Evolutionary conservation across 2,329 filamentous ascomycete genomes (phyloP), one percentile per base, ranked within the genome.

Genomic region (Diaporthe batatas): DNA sequence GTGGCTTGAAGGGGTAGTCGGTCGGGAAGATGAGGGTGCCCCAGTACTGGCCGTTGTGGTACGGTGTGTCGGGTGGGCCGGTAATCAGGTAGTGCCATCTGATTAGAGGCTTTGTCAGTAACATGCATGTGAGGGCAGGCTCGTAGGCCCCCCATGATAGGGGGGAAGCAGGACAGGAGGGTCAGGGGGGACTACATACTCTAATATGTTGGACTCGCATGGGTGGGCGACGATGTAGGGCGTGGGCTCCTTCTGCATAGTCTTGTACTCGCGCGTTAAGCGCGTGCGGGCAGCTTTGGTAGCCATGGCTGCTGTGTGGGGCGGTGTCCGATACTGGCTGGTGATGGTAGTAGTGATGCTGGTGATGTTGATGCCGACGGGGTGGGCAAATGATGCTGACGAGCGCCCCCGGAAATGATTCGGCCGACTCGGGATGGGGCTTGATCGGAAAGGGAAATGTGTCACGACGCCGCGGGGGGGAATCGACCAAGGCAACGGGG

Each of bases 11-110:
- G 34, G 96, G 96, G 82, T 99, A 99, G 86, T 98, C 95, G 11
- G 95, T 90, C 21, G 96, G 96, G 83, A 99, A 99, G 76, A 97
- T 92, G 67, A 99, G 88, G 1, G 96, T 98, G 62, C 96, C 96
- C 96, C 96, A 99, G 86, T 98, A 99, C 83, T 99, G 96, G 58
- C 96, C 96, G 80, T 92, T 91, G 79, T 97, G 91, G 82, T 99
- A 99, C 2, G 96, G 96, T 0, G 96, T 99, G 74, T 95, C 91
- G 74, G 97, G 95, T 44, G 96, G 96, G 2, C 96, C 96, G 49
- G 95, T 98, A 77, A 98, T 93, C 80, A 98, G 94, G 85, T 97
- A 97, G 84, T 97, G 94, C 94, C 94, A 97, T 84, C 92, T 93
- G 79, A 44, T 67, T 57, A 68, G 67, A 74, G 69, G 75, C 72